phyloP scores from a whole-genome alignment of 441 rosid species.

The Populus trichocarpa region DNA sequence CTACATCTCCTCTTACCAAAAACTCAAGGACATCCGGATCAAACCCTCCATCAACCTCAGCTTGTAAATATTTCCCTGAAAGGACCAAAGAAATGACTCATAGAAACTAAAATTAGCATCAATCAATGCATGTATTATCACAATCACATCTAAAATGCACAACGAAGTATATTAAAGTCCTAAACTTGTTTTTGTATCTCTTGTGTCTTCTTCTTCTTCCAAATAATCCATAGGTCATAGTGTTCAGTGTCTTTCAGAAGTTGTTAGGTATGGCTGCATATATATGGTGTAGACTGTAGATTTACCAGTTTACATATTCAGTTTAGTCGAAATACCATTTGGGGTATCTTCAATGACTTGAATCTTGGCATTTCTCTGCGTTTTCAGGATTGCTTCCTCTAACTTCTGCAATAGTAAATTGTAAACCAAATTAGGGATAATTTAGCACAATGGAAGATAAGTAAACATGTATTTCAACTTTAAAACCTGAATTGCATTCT shows the following conservation, averaged over 20 bases:
- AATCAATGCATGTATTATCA: neutral
- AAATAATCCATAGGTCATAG: neutral
- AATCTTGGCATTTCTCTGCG: slow-evolving; percentile 68
- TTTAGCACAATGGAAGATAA: neutral
- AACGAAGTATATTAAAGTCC: neutral
- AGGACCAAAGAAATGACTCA: neutral
- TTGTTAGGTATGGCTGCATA: neutral
- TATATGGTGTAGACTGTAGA: neutral
- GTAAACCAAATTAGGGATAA: neutral
- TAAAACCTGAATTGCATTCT: slow-evolving; percentile 56
- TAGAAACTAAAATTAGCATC: neutral
- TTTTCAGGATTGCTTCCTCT: slow-evolving; percentile 60
- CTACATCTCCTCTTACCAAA: slow-evolving; percentile 74
- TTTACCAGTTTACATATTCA: neutral
- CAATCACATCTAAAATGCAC: neutral
- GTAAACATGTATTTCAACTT: neutral
- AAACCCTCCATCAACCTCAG: slow-evolving; percentile 74
- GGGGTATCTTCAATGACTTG: slow-evolving; percentile 61
- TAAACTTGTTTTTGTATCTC: neutral
- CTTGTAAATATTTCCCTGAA: slow-evolving; percentile 64
- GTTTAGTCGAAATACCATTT: slow-evolving; percentile 38
- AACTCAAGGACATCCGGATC: slow-evolving; percentile 74
- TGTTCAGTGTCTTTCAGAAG: neutral
- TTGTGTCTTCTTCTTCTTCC: neutral
- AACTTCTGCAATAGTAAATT: slow-evolving; percentile 43